Evolutionary conservation across 768 basidiomycete species (phyloP), one percentile per base, ranked within the genome.

Genomic region (Hypholoma fasciculare): DNA sequence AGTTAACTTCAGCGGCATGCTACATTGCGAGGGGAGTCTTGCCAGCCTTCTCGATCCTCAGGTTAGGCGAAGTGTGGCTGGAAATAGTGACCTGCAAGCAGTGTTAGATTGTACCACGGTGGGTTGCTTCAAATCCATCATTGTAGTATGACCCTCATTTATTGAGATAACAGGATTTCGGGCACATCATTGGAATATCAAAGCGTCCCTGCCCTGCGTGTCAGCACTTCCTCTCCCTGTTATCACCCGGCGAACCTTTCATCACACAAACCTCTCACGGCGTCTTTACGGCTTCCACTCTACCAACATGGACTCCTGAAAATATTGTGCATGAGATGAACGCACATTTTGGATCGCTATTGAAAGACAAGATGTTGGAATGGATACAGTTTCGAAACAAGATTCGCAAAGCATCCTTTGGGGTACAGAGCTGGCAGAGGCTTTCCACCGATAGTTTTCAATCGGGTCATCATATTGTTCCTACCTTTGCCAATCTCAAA

Each of bases 131-230:
- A 3, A 30, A 30, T 30, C 27, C 7, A 7, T 30, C 7, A 4
- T 7, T 30, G 27, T 30, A 4, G 27, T 30, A 3, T 30, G 27
- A 30, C 27, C 7, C 27, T 30, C 27, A 30, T 7, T 7, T 30
- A 30, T 30, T 30, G 27, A 4, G 7, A 30, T 30, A 7, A 26
- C 27, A 30, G 38, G 14, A 13, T 6, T 3, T 36, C 50, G 30
- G 40, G 44, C 44, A 7, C 34, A 48, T 56, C 16, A 49, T 60
- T 56, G 59, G 59, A 50, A 46, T 54, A 48, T 56, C 46, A n/a
- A 55, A 60, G 46, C 47, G 27, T 56, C 55, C 53, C 48, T 60
- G 59, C 49, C 59, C 48, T 17, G 17, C n/a, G 19, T 60, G 59
- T 44, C 16, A 34, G 27, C n/a, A 36, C 34, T 39, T 55, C 19